Evolutionary conservation across 2,329 filamentous ascomycete species (phyloP).

Genomic region (Fusarium liriodendri): DNA sequence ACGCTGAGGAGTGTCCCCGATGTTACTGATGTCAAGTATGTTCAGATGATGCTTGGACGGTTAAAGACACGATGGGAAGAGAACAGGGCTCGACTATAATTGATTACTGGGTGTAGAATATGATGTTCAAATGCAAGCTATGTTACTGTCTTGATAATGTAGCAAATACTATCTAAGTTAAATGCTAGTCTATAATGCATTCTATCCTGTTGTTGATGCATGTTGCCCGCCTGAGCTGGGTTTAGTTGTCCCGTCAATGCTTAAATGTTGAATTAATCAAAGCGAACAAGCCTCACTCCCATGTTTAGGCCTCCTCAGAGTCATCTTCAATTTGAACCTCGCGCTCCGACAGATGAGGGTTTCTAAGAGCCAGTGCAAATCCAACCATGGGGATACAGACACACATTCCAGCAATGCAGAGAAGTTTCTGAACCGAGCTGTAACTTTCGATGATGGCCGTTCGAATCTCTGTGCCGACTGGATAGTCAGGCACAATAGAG

Average conservation of each 20-base stretch:
- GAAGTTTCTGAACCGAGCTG: slow-evolving; percentile 56
- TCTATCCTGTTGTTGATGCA: slow-evolving; percentile 1
- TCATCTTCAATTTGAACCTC: slow-evolving; percentile 41
- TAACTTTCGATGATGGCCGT: slow-evolving; percentile 58
- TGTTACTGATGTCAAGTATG: slow-evolving; percentile 28
- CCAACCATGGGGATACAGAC: slow-evolving; percentile 60
- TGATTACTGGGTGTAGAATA: neutral
- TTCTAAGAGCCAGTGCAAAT: slow-evolving; percentile 56
- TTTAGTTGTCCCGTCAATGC: neutral
- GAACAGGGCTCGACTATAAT: neutral
- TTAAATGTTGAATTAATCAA: neutral
- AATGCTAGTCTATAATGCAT: neutral
- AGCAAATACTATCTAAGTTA: slow-evolving; percentile 1
- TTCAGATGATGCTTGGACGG: slow-evolving; percentile 25
- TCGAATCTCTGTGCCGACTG: slow-evolving; percentile 57
- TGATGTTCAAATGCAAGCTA: neutral
- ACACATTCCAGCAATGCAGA: slow-evolving; percentile 59
- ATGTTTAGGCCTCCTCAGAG: neutral
- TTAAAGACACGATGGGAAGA: slow-evolving; percentile 12
- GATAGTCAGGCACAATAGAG: slow-evolving; percentile 46
- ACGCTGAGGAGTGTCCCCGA: slow-evolving; percentile 30
- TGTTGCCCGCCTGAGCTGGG: neutral
- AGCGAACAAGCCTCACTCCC: neutral
- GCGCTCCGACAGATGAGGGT: slow-evolving; percentile 57
- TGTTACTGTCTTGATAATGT: neutral